Conservation (phyloP, 305 asterid species). For the Fraxinus floribunda region DNA sequence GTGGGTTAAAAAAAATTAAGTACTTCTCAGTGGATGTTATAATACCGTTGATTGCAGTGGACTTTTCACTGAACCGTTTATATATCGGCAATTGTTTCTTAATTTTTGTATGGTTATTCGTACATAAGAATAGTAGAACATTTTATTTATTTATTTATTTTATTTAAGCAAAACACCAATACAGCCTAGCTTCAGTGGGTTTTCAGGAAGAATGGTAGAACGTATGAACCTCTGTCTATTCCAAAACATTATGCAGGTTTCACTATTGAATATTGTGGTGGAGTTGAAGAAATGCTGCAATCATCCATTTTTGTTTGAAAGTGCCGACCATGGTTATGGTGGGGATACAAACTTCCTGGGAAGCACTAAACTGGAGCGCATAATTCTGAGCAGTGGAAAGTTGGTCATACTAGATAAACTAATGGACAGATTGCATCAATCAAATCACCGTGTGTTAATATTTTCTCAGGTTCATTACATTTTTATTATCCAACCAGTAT, state of each 20-base stretch:
- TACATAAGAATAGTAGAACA: conserved; percentile 9
- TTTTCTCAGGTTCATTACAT: conserved; percentile 85
- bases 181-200: background rate
- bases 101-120: conserved; percentile 3
- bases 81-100: conserved; percentile 10
- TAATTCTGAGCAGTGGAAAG: conserved; percentile 96
- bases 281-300: conserved; percentile 99
- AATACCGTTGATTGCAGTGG: background rate
- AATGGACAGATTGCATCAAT: conserved; percentile 80
- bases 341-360: conserved; percentile 83
- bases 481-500: background rate
- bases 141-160: background rate
- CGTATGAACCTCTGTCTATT: conserved; percentile 13
- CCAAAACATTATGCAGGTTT: conserved; percentile 62
- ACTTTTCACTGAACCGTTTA: conserved; percentile 12
- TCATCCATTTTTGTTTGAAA: conserved; percentile 97
- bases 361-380: conserved; percentile 83
- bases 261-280: conserved; percentile 96
- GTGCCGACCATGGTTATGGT: conserved; percentile 99
- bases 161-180: background rate
- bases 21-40: background rate
- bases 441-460: conserved; percentile 92
- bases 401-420: conserved; percentile 92
- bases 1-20: conserved; percentile 9
- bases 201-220: conserved; percentile 5